These are phyloP conservation scores for Aspergillus sergii DNA, from an alignment of 2,329 filamentous ascomycete species.

Conservation along the genomic window DNA sequence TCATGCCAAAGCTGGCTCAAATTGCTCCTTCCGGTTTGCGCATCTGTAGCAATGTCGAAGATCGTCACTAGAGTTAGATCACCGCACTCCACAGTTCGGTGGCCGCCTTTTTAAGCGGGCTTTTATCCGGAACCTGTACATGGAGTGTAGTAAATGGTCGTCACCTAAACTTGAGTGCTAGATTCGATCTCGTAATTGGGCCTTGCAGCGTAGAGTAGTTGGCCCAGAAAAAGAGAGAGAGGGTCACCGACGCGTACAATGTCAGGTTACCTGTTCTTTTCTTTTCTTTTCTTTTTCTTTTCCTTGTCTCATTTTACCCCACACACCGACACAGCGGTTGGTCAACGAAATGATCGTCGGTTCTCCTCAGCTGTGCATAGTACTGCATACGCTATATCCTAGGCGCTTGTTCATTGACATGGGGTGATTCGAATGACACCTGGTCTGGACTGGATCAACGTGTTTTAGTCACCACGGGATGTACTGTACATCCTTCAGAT, in stretches of 20 bases:
- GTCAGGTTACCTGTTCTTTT: neutral
- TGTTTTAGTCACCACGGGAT: conserved; percentile 1
- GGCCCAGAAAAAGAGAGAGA: neutral
- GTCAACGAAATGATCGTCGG: conserved; percentile 6
- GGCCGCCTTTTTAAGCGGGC: neutral
- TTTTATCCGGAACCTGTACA: neutral
- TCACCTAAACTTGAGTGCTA: neutral
- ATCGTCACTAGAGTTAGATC: conserved; percentile 3
- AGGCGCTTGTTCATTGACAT: conserved; percentile 13
- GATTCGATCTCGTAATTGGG: conserved; percentile 1
- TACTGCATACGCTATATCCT: conserved; percentile 3
- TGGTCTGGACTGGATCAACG: conserved; percentile 11
- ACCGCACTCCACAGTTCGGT: neutral
- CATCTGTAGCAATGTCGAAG: neutral
- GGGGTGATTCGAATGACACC: neutral
- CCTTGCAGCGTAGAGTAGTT: neutral
- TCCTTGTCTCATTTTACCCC: neutral
- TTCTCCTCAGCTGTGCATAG: conserved; percentile 8
- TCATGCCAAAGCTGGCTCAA: neutral
- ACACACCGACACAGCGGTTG: conserved; percentile 1
- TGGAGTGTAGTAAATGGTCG: neutral
- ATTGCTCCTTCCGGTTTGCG: neutral
- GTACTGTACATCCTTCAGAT: neutral
- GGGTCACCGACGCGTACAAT: neutral
- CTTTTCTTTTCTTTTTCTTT: neutral